Base-by-base conservation (phyloP, 2,329 filamentous ascomycete species). In the Diaporthe sp. region DNA sequence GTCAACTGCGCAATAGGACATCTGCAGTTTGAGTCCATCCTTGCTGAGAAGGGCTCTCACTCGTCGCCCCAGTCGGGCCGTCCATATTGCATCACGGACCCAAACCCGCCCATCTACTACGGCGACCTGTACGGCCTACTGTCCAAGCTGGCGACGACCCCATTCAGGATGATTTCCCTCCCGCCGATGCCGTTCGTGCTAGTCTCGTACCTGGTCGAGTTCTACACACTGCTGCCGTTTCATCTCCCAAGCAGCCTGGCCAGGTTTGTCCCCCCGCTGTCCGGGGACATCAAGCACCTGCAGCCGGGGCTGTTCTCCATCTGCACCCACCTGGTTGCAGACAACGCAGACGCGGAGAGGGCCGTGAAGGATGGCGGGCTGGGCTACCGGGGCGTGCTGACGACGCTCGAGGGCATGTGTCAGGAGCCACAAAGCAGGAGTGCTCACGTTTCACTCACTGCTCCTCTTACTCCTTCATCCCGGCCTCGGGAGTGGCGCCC, bases 1-100 rank as follows among this genome's bases (percentile, higher is more conserved):
- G 80, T 81, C 73, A 86, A 86, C 75, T 83, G 84, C 9, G 82
- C 84, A 9, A 74, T 85, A 13, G 84, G 84, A 8, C 85, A 86
- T 70, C 77, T 86, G 25, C 77, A 85, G 6, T 81, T 85, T 39
- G 84, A 86, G 71, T 83, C 84, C 2, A 80, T 81, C n/a, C 82
- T 86, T 3, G 78, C 79, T 10, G 68, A 72, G 12, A 78, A 80
- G 2, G 75, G 66, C 12, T 77, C 80, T 0, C 77, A 78, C 39
- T 75, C 76, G 2, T 53, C 76, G 3, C 79, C 77, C 3, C 81
- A 81, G 61, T 82, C 84, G 2, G 85, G 84, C 27, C 80, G 83
- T 0, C 85, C 85, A 0, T 86, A 84, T 71, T 78, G 82, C 0
- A 78, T 86, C 9, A 86, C 84, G 0, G 85, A 86, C 71, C 85